phyloP scores from a whole-genome alignment of 2,329 filamentous ascomycete species.

The Amauroascus verrucosus region DNA sequence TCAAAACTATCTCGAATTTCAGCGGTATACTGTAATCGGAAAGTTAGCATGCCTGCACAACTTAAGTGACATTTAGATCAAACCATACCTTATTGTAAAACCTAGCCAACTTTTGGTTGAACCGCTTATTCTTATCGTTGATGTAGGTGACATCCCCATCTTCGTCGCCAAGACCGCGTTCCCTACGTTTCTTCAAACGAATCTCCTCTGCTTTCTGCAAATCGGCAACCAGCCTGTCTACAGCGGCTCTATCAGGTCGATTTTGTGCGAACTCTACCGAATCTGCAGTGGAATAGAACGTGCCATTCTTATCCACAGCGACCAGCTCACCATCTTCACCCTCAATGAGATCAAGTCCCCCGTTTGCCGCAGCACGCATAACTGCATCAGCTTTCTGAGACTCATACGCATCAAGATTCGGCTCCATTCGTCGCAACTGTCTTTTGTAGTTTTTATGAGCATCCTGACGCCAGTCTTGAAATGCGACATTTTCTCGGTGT shows the following conservation, averaged over 20 bases:
- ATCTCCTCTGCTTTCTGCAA: constrained; percentile 80
- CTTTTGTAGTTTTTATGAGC: constrained; percentile 89
- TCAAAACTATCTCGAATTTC: constrained; percentile 98
- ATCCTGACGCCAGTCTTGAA: constrained; percentile 79
- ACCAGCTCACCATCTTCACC: constrained; percentile 91
- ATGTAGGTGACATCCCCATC: constrained; percentile 94
- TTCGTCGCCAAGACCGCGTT: constrained; percentile 69
- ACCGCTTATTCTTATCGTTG: constrained; percentile 99
- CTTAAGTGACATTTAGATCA: background rate
- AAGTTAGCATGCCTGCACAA: constrained; percentile 5
- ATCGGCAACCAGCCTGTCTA: constrained; percentile 80
- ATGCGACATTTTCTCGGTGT: constrained; percentile 74
- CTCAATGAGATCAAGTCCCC: constrained; percentile 85
- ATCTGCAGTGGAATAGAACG: constrained; percentile 82
- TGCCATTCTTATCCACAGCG: constrained; percentile 81
- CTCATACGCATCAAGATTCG: constrained; percentile 76
- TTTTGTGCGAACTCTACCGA: constrained; percentile 71
- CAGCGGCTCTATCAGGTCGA: constrained; percentile 73
- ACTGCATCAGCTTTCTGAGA: constrained; percentile 75
- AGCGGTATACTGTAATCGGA: constrained; percentile 58
- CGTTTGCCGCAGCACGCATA: constrained; percentile 71
- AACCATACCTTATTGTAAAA: constrained; percentile 78
- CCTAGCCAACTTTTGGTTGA: constrained; percentile 89
- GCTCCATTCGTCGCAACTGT: constrained; percentile 65
- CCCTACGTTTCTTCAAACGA: constrained; percentile 72